Base-by-base conservation (phyloP, 306 rosid genomes). In the Quercus engelmannii region DNA sequence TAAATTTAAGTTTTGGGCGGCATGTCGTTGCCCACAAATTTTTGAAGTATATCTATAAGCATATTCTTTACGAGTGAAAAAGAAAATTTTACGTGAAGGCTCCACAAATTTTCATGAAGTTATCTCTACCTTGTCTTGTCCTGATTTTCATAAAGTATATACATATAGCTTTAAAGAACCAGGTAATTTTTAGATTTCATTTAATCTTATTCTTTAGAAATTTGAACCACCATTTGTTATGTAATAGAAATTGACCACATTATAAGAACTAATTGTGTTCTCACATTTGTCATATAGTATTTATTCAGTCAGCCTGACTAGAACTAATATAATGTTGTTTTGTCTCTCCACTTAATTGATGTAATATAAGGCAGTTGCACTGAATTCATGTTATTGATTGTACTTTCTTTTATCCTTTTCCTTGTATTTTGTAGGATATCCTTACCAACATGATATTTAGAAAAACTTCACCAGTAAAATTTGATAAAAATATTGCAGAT, bases 1-100 rank as follows among this genome's bases (percentile, higher is more conserved):
- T 79, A 81, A 83, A 65, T 81, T 81, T 79, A 75, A 82, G 86
- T 78, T 81, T 83, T 72, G 81, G 83, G 72, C 75, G 83, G 81
- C 82, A 79, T 61, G 58, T 81, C 74, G 55, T 62, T 55, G 77
- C 70, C 84, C 76, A 73, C 77, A 61, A 73, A 25, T 61, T 83
- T 85, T 85, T 80, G 80, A 78, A 71, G 78, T 77, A 80, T 72
- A 75, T 61, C 77, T 75, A 65, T 74, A 78, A 70, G 86, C 81
- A 73, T 81, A 78, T 86, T 55, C 86, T 55, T 75, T 80, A 71
- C 70, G 71, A 62, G 83, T 55, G 86, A 75, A 78, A 69, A 76
- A 77, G 80, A 70, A 80, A 55, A 75, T 85, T 75, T 51, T 63
- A 49, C 71, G 56, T 41, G 71, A 74, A 76, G 84, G 83, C 70